Base-by-base conservation (phyloP, 1,139 yeast species). In the Hyphopichia wangnamkhiaoensis region DNA sequence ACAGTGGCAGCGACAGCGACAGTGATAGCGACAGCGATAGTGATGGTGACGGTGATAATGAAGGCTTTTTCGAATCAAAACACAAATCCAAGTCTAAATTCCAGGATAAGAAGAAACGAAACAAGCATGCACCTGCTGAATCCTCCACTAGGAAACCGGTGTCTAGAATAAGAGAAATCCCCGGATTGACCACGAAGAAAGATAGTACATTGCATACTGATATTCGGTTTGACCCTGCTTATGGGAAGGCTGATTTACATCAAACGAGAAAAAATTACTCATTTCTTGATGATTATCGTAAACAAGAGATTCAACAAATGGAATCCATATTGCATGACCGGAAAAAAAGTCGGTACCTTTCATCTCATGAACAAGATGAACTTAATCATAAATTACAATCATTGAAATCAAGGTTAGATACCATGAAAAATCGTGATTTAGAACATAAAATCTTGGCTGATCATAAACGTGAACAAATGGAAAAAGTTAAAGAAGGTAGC, bases 151-250 rank as follows among this genome's bases (percentile, higher is more conserved):
- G 84, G 58, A 74, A 69, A 46, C 86, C 82, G n/a, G 94, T 84
- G 0, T 69, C 89, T 0, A 73, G 70, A 49, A 71, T 89, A 31
- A 71, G 96, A 48, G 80, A 81, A 25, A 82, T 89, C 15, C 93
- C 91, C 0, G 96, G 96, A 0, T 61, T 87, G 33, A 75, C 71
- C 18, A 60, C 72, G 15, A 68, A 67, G 48, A 65, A 67, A 34
- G 53, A 62, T 14, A 58, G 70, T 32, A 59, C 69, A 24, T 59
- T 82, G 28, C 80, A 85, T 55, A 74, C 80, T 38, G 98, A 93
- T 65, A 82, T 94, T 25, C 74, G 98, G 49, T 93, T 93, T 59
- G 96, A 91, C 61, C 78, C 94, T 1, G 90, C 96, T 0, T 80
- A 82, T 47, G 98, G 98, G 42, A 84, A 81, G 52, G 87, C 95